Evolutionary conservation across 768 basidiomycete species (phyloP).

Genomic region (Mycena alexandri): DNA sequence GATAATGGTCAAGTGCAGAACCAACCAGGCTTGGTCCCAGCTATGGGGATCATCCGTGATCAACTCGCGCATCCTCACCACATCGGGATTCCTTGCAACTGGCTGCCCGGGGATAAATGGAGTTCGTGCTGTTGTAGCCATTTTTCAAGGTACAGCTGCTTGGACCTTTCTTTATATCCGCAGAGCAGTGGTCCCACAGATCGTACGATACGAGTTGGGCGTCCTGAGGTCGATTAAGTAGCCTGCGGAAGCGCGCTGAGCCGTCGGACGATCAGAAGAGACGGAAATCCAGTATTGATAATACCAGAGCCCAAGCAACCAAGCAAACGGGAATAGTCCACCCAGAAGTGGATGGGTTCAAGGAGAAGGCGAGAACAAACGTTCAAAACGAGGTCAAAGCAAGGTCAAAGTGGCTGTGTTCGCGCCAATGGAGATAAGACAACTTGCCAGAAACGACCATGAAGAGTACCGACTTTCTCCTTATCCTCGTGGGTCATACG

Average conservation of each 20-base stretch:
- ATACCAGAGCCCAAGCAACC: too few relatives aligned
- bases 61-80: slow-evolving; percentile 23
- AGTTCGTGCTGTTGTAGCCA: neutral
- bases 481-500: slow-evolving; percentile 61
- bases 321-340: too few relatives aligned
- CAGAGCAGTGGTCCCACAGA: too few relatives aligned
- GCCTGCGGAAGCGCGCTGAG: neutral
- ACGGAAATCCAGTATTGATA: too few relatives aligned
- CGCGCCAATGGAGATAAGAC: too few relatives aligned
- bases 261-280: too few relatives aligned
- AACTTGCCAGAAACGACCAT: slow-evolving; percentile 11
- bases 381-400: neutral
- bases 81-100: neutral
- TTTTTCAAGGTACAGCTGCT: neutral
- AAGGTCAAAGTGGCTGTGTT: neutral
- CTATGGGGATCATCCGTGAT: slow-evolving; percentile 36
- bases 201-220: neutral
- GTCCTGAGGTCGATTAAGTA: too few relatives aligned
- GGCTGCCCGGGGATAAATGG: neutral
- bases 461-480: slow-evolving; percentile 63
- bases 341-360: too few relatives aligned
- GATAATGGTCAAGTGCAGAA: neutral
- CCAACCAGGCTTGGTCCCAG: slow-evolving; percentile 39
- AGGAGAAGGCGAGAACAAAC: too few relatives aligned
- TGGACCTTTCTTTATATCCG: too few relatives aligned